These are phyloP conservation scores for Zarea fungicola DNA, from an alignment of 2,329 filamentous ascomycete genomes.

Conservation along the genomic window DNA sequence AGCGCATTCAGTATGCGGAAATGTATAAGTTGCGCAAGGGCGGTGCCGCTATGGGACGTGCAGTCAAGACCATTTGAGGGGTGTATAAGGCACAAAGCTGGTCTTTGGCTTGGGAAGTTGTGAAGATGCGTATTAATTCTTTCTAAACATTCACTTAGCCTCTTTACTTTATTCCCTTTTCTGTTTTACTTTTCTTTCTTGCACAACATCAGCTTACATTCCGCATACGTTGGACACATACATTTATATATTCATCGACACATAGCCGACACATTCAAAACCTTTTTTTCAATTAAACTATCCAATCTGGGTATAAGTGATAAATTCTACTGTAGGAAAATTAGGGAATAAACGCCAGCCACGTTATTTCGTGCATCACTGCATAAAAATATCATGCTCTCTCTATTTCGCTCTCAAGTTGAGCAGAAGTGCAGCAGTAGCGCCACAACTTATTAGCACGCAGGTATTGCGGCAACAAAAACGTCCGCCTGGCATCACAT, in stretches of 20 bases:
- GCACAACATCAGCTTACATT: too few species aligned
- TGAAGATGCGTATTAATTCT: background rate
- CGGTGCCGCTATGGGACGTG: background rate
- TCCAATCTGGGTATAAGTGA: constrained; percentile 11
- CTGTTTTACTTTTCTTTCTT: background rate
- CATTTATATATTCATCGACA: too few species aligned
- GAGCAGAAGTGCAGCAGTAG: too few species aligned
- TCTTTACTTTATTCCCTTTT: background rate
- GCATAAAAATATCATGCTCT: background rate
- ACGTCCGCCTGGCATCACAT: background rate
- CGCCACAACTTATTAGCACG: too few species aligned
- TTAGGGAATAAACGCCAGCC: background rate
- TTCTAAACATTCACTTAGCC: background rate
- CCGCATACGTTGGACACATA: background rate
- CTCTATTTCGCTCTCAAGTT: background rate
- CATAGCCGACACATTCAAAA: background rate
- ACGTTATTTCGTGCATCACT: constrained; percentile 1
- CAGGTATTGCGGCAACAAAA: too few species aligned
- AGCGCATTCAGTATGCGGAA: constrained; percentile 61
- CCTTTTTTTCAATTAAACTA: constrained; percentile 4
- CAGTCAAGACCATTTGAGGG: background rate
- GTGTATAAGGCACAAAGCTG: background rate
- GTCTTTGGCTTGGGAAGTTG: background rate
- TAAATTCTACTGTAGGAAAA: background rate
- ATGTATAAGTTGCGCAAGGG: constrained; percentile 45